phyloP scores from a whole-genome alignment of 2,329 filamentous ascomycete genomes.

The Chaetomiaceae sp. region DNA sequence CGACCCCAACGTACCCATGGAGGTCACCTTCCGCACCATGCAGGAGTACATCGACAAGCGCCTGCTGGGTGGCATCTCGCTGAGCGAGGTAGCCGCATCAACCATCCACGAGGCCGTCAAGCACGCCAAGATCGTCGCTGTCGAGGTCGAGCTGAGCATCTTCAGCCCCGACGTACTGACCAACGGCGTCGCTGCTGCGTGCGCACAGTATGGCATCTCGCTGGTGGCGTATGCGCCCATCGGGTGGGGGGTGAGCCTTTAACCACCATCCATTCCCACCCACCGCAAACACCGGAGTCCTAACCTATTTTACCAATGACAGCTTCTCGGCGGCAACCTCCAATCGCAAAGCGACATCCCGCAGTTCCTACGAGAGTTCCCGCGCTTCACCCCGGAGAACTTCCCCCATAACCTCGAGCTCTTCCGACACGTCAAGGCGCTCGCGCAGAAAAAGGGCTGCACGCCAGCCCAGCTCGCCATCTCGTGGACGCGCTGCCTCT shows the following conservation, averaged over 20 bases:
- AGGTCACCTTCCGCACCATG: constrained; percentile 41
- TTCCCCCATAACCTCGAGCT: constrained; percentile 62
- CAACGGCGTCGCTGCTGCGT: constrained; percentile 48
- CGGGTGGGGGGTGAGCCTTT: constrained; percentile 44
- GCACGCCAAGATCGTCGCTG: constrained; percentile 42
- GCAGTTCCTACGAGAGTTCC: constrained; percentile 41
- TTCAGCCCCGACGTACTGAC: constrained; percentile 43
- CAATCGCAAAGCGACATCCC: constrained; percentile 50
- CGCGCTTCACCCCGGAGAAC: constrained; percentile 58
- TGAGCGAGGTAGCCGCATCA: constrained; percentile 48
- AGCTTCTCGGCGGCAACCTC: constrained; percentile 43
- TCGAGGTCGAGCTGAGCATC: constrained; percentile 53
- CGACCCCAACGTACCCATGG: constrained; percentile 46
- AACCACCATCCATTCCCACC: constrained; percentile 32
- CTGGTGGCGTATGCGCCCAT: constrained; percentile 59
- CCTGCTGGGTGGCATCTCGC: constrained; percentile 46
- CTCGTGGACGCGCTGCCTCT: constrained; percentile 53
- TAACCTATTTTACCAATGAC: no score
- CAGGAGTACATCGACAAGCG: constrained; percentile 50
- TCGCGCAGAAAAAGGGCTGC: constrained; percentile 57
- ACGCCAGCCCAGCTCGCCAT: constrained; percentile 62
- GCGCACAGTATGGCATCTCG: constrained; percentile 50
- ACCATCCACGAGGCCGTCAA: constrained; percentile 47
- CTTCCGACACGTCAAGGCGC: constrained; percentile 49
- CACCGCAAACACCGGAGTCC: no score